Evolutionary conservation across 371 early-diverging fungal species (phyloP).

Genomic region (Cladochytrium tenue): DNA sequence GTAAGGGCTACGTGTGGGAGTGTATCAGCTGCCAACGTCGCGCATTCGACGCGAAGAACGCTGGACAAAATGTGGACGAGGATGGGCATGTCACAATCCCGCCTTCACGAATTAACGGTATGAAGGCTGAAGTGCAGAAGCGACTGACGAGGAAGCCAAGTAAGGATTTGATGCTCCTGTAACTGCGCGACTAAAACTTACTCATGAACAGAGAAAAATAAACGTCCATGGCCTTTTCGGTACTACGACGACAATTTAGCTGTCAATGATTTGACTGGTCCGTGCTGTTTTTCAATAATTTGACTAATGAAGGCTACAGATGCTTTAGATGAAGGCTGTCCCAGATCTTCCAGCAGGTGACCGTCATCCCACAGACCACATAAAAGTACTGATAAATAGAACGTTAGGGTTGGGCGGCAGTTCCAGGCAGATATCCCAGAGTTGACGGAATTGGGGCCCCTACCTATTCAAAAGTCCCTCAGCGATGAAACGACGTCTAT

Average conservation of each 20-base stretch:
- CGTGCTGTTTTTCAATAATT: not conserved
- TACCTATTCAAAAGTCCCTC: no score
- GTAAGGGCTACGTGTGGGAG: slow-evolving; percentile 40
- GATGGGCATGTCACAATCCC: no score
- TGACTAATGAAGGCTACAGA: slow-evolving; percentile 8
- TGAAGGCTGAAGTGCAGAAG: no score
- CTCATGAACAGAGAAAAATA: no score
- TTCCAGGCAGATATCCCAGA: not conserved
- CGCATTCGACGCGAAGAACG: slow-evolving; percentile 7
- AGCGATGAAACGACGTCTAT: no score
- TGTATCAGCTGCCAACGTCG: slow-evolving; percentile 30
- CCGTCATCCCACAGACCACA: no score
- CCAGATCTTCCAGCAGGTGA: slow-evolving; percentile 30
- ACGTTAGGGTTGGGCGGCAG: not conserved
- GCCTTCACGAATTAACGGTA: no score
- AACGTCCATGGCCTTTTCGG: slow-evolving; percentile 76
- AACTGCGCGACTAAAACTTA: no score
- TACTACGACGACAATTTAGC: slow-evolving; percentile 69
- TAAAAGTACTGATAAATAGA: no score
- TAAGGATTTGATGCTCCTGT: no score
- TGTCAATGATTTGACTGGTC: not conserved
- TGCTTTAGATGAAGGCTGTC: slow-evolving; percentile 26
- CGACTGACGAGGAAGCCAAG: no score
- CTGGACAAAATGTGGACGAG: not conserved
- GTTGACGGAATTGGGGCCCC: no score